Conservation (phyloP, 139 green algal species). For the Asterochloris erici region DNA sequence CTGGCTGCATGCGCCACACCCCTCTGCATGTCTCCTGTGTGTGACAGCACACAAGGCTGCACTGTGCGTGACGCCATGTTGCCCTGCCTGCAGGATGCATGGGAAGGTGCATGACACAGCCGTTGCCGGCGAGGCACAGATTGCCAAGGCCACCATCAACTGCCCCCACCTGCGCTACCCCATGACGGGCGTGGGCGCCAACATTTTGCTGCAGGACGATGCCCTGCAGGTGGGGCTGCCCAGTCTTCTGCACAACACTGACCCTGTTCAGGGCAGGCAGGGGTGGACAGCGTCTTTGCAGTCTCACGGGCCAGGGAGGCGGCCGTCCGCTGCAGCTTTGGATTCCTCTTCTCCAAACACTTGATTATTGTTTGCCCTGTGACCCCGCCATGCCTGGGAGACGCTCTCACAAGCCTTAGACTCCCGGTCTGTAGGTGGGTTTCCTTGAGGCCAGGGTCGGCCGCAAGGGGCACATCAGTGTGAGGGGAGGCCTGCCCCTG, state of each 20-base stretch:
- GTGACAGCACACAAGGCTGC: not conserved
- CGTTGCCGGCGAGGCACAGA: conserved; percentile 36
- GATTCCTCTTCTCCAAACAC: not conserved
- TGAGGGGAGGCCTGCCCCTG: conserved; percentile 62
- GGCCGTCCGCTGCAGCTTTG: not conserved
- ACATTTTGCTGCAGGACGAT: conserved; percentile 45
- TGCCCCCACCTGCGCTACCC: conserved; percentile 55
- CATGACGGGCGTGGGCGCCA: conserved; percentile 43
- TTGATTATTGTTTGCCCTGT: not conserved
- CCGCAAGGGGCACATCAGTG: conserved; percentile 50
- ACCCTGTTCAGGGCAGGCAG: not conserved
- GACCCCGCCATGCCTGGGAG: not conserved
- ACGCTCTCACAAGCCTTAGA: not conserved
- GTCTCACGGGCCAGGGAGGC: not conserved
- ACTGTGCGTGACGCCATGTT: not conserved
- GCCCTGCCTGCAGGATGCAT: conserved; percentile 6
- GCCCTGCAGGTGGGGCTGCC: conserved; percentile 25
- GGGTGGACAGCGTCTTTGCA: no score
- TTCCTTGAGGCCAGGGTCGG: conserved; percentile 69
- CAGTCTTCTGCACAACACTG: no score
- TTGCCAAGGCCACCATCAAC: conserved; percentile 45
- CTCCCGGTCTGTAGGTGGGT: conserved; percentile 27
- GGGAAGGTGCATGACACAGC: conserved; percentile 36
- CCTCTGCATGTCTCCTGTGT: not conserved
- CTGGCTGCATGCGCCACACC: not conserved